Evolutionary conservation across 768 basidiomycete genomes (phyloP), one percentile per base, ranked within the genome.

Genomic region (Phallus indusiatus): DNA sequence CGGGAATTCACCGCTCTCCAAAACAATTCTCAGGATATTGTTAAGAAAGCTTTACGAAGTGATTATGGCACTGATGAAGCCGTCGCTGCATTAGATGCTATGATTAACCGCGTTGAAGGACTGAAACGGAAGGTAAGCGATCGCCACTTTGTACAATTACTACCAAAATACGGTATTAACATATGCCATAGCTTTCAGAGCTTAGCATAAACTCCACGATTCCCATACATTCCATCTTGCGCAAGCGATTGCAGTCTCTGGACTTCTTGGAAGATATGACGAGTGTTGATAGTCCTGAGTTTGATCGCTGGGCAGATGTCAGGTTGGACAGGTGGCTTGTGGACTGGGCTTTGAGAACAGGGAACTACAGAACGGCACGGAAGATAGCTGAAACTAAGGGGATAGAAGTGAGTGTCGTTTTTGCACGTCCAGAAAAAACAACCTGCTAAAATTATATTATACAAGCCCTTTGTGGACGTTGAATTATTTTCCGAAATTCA

Each of bases 401-500:
- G 18, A 88, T 98, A 61, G 88, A 94, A 76, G 91, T 89, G 69
- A 64, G 81, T 70, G 50, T 34, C 46, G 6, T 47, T 53, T 18
- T 59, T 50, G 9, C 47, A n/a, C 4, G 35, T 20, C 28, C 1
- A 14, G 24, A 22, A 33, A 20, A 10, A 33, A 17, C 21, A 17
- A 28, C 47, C 1, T 10, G 54, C 18, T 36, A 1, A 17, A 35
- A 47, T n/a, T n/a, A n/a, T n/a, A n/a, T n/a, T n/a, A n/a, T n/a
- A n/a, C n/a, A 63, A 94, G 92, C 83, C 81, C 42, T 78, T 95
- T 3, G 92, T 94, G 33, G 94, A 97, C 68, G 84, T 94, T 48
- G 90, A 94, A 56, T 77, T 97, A 18, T 97, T 96, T 71, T 84
- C 82, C 63, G 93, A 96, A 61, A 90, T 97, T 54, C 80, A 78